phyloP scores from a whole-genome alignment of 163 green algal genomes.

The Chlorella variabilis region DNA sequence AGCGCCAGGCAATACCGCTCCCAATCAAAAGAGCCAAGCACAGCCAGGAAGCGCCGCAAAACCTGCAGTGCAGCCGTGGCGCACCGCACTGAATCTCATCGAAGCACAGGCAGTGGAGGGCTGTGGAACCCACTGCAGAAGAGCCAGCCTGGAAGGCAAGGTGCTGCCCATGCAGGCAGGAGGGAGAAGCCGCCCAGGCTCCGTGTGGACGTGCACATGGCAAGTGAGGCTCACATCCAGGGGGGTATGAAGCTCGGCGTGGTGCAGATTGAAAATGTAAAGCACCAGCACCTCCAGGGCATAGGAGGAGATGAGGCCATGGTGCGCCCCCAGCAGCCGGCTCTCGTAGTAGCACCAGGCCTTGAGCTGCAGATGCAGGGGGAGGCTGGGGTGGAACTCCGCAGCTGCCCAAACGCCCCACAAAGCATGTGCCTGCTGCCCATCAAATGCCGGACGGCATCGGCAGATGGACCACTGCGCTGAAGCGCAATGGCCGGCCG shows the following conservation, averaged over 20 bases:
- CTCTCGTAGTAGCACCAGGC: constrained; percentile 99
- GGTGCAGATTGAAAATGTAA: constrained; percentile 91
- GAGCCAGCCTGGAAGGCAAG: too few relatives aligned
- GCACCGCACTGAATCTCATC: background rate
- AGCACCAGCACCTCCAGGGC: constrained; percentile 96
- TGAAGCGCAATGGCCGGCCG: background rate
- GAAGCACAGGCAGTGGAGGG: background rate
- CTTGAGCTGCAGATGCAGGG: constrained; percentile 85
- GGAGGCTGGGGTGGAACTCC: too few relatives aligned
- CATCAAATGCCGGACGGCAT: too few relatives aligned
- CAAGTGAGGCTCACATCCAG: constrained; percentile 78
- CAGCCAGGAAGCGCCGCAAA: constrained; percentile 87
- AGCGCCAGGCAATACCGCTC: constrained; percentile 86
- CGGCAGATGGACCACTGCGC: too few relatives aligned
- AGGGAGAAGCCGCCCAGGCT: background rate
- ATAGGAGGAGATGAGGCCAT: constrained; percentile 96
- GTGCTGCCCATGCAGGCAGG: background rate
- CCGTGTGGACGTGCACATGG: too few relatives aligned
- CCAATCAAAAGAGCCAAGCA: constrained; percentile 93
- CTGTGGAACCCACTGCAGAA: too few relatives aligned
- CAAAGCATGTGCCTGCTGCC: too few relatives aligned
- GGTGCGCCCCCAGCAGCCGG: constrained; percentile 92
- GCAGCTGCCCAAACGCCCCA: too few relatives aligned
- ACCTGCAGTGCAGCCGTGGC: constrained; percentile 65
- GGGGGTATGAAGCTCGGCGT: constrained; percentile 70